Evolutionary conservation across 2,329 filamentous ascomycete genomes (phyloP).

Genomic region (Apiospora saccharicola): DNA sequence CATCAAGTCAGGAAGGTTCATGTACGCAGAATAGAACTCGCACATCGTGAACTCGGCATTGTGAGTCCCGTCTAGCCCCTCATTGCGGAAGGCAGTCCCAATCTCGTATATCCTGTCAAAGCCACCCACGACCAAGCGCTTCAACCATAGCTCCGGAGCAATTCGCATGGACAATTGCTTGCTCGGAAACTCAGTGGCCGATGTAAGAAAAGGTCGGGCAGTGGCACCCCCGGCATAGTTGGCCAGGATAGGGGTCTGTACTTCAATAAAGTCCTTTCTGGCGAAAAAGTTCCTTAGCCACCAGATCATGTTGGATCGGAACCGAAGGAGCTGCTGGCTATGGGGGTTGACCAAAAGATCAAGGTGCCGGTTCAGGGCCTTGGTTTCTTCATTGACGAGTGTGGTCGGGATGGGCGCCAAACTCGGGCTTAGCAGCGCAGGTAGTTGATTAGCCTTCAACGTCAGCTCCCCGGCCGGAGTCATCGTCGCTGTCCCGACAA

Average conservation of each 20-base stretch:
- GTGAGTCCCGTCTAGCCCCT: slow-evolving; percentile 88
- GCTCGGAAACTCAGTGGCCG: slow-evolving; percentile 76
- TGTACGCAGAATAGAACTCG: slow-evolving; percentile 93
- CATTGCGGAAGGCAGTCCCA: slow-evolving; percentile 90
- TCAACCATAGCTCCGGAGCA: slow-evolving; percentile 94
- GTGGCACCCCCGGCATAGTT: slow-evolving; percentile 85
- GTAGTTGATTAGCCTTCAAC: slow-evolving; percentile 71
- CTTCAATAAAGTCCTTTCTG: slow-evolving; percentile 78
- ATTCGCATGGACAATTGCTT: slow-evolving; percentile 81
- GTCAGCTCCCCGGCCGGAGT: slow-evolving; percentile 80
- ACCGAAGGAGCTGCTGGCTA: slow-evolving; percentile 72
- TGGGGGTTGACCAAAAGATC: slow-evolving; percentile 81
- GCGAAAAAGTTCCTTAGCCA: slow-evolving; percentile 78
- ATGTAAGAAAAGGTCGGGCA: slow-evolving; percentile 85
- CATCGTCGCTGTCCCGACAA: slow-evolving; percentile 73
- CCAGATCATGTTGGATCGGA: slow-evolving; percentile 78
- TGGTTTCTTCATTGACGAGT: slow-evolving; percentile 74
- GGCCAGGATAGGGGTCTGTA: slow-evolving; percentile 88
- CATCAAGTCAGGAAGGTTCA: slow-evolving; percentile 78
- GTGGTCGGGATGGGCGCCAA: slow-evolving; percentile 79
- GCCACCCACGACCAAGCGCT: slow-evolving; percentile 87
- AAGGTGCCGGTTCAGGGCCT: slow-evolving; percentile 80
- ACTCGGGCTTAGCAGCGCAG: slow-evolving; percentile 77
- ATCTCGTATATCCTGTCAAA: slow-evolving; percentile 93
- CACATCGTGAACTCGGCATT: slow-evolving; percentile 98